These are phyloP conservation scores for Monosporascus sp. DNA, from an alignment of 2,329 filamentous ascomycete genomes.

Conservation along the genomic window DNA sequence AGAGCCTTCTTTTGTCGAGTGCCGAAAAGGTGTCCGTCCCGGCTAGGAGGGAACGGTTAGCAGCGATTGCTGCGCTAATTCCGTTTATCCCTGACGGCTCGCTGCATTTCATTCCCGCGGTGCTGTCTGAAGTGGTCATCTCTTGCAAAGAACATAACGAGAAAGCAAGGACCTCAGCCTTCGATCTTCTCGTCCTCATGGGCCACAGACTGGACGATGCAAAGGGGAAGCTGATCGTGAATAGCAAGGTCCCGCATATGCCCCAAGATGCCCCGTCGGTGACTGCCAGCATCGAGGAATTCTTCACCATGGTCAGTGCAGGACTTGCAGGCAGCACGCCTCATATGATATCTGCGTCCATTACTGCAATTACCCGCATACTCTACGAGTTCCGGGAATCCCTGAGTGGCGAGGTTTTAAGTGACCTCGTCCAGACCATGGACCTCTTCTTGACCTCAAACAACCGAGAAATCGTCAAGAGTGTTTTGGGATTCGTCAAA, in stretches of 20 bases:
- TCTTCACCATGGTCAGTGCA: constrained; percentile 96
- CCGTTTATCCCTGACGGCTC: constrained; percentile 71
- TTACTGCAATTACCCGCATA: constrained; percentile 88
- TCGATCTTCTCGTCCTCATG: constrained; percentile 84
- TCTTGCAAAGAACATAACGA: constrained; percentile 98
- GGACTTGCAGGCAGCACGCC: constrained; percentile 88
- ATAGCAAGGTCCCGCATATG: constrained; percentile 85
- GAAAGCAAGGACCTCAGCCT: constrained; percentile 82
- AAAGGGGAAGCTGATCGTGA: constrained; percentile 70
- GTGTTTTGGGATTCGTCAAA: constrained; percentile 93
- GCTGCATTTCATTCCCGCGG: constrained; percentile 87
- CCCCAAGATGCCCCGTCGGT: constrained; percentile 71
- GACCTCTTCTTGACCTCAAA: constrained; percentile 94
- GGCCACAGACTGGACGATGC: constrained; percentile 68
- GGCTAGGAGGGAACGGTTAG: constrained; percentile 77
- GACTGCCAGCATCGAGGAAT: constrained; percentile 83
- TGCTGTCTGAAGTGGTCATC: constrained; percentile 91
- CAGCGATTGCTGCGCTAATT: constrained; percentile 75
- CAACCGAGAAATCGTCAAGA: constrained; percentile 94
- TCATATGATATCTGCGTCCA: constrained; percentile 96
- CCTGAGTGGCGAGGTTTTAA: constrained; percentile 64
- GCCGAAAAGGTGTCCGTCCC: constrained; percentile 82
- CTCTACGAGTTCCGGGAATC: constrained; percentile 81
- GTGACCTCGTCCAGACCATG: constrained; percentile 88
- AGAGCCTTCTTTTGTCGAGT: constrained; percentile 72